Conservation (phyloP, 2,329 filamentous ascomycete species). For the Fusarium sp. region DNA sequence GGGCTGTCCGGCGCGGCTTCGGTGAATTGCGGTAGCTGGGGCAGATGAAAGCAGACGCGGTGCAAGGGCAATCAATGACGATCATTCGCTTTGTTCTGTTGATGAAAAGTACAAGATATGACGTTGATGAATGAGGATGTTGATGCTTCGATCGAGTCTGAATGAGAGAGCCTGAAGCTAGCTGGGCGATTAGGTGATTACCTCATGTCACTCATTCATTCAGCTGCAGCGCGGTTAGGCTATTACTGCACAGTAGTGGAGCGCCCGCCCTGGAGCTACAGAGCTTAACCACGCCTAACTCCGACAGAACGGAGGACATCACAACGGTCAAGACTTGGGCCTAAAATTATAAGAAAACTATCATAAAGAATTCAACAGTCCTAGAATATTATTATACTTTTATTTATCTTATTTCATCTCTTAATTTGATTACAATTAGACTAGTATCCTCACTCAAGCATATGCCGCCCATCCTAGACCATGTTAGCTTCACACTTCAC, state of each 20-base stretch:
- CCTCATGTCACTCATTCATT: background rate
- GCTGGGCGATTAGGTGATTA: background rate
- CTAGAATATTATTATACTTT: too few relatives aligned
- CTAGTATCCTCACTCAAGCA: constrained; percentile 48
- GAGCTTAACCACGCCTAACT: constrained; percentile 18
- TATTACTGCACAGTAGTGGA: constrained; percentile 36
- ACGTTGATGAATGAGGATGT: background rate
- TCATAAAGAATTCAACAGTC: too few relatives aligned
- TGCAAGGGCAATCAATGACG: background rate
- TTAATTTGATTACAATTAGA: too few relatives aligned
- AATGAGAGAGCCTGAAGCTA: background rate
- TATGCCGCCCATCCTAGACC: constrained; percentile 60
- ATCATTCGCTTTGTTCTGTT: background rate
- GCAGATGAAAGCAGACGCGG: background rate
- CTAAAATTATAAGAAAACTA: too few relatives aligned
- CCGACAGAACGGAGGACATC: background rate
- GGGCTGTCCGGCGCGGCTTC: constrained; percentile 23
- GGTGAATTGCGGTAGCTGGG: constrained; percentile 4
- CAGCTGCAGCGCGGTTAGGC: constrained; percentile 1
- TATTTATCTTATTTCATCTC: too few relatives aligned
- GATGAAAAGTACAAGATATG: background rate
- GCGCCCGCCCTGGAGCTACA: constrained; percentile 21
- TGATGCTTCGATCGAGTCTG: background rate
- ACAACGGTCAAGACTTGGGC: background rate
- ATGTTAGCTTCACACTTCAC: constrained; percentile 37